A percentile compares a stretch with the other conserved stretches of the same genome.
These are phyloP conservation scores for Wickerhamiella spandovensis DNA, from an alignment of 805 yeast species.

Conservation along the genomic window DNA sequence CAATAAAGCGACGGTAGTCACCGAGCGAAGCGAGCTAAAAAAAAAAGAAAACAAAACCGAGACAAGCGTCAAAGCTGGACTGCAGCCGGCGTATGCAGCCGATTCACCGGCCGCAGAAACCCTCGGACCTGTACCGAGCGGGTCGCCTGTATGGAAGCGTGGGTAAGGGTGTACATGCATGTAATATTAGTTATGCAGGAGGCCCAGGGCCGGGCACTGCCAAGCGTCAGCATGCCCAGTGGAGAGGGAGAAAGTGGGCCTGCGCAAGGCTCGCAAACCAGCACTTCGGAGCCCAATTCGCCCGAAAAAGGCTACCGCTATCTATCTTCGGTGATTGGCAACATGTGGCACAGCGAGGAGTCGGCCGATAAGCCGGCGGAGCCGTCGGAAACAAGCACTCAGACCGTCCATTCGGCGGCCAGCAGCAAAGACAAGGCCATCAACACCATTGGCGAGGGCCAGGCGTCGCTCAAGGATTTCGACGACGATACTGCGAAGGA, in stretches of 20 bases:
- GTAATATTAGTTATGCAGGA: too few relatives aligned
- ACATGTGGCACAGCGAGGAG: neutral
- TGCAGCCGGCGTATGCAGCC: too few relatives aligned
- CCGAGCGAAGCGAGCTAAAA: too few relatives aligned
- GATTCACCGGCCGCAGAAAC: too few relatives aligned
- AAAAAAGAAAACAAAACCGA: too few relatives aligned
- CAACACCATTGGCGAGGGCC: constrained; percentile 1
- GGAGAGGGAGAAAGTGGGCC: neutral
- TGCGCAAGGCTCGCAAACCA: neutral
- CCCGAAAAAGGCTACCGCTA: neutral
- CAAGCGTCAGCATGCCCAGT: neutral
- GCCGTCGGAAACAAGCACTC: neutral
- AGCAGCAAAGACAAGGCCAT: neutral
- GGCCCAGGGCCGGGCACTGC: too few relatives aligned
- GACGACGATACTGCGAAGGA: neutral
- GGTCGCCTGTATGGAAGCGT: too few relatives aligned
- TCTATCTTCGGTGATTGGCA: neutral
- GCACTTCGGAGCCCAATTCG: neutral
- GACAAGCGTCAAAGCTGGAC: too few relatives aligned
- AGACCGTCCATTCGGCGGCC: too few relatives aligned
- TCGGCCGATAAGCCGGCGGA: neutral
- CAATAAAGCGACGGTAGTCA: too few relatives aligned
- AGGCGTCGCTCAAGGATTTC: neutral
- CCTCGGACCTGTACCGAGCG: too few relatives aligned
- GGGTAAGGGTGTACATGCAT: too few relatives aligned